These are phyloP conservation scores for Phytophthora lateralis DNA, from an alignment of 352 stramenopile species.

Conservation along the genomic window DNA sequence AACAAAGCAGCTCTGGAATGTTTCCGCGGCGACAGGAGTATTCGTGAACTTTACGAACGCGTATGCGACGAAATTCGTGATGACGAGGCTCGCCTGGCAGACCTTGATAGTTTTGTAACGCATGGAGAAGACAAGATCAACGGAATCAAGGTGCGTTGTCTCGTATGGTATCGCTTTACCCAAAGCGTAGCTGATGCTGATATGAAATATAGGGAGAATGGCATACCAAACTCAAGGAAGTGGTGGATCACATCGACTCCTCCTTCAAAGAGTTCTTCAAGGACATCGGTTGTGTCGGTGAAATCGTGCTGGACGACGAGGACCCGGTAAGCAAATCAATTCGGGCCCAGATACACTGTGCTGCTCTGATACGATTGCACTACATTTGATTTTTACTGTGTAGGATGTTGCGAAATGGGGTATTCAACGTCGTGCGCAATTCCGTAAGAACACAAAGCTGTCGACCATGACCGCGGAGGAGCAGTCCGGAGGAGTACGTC, in stretches of 20 bases:
- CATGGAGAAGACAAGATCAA: constrained; percentile 72
- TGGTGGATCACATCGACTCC: constrained; percentile 80
- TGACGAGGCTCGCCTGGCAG: constrained; percentile 63
- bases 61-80: constrained; percentile 65
- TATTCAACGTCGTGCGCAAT: constrained; percentile 84
- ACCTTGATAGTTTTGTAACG: constrained; percentile 68
- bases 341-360: neutral
- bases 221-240: constrained; percentile 66
- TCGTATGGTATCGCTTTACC: neutral
- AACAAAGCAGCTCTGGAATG: constrained; percentile 82
- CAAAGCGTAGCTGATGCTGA: neutral
- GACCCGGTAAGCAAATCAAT: constrained; percentile 46
- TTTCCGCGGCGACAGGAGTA: constrained; percentile 78
- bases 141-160: constrained; percentile 61
- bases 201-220: constrained; percentile 53
- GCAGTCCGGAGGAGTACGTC: constrained; percentile 83
- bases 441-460: constrained; percentile 84
- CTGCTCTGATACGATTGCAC: neutral
- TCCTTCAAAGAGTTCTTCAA: constrained; percentile 88
- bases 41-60: constrained; percentile 78
- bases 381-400: constrained; percentile 9
- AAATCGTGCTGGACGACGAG: constrained; percentile 80
- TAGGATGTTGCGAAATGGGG: constrained; percentile 90
- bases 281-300: constrained; percentile 87
- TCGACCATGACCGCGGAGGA: constrained; percentile 88